These are phyloP conservation scores for Phlebopus sp. DNA, from an alignment of 1,284 basidiomycete species.

Conservation along the genomic window DNA sequence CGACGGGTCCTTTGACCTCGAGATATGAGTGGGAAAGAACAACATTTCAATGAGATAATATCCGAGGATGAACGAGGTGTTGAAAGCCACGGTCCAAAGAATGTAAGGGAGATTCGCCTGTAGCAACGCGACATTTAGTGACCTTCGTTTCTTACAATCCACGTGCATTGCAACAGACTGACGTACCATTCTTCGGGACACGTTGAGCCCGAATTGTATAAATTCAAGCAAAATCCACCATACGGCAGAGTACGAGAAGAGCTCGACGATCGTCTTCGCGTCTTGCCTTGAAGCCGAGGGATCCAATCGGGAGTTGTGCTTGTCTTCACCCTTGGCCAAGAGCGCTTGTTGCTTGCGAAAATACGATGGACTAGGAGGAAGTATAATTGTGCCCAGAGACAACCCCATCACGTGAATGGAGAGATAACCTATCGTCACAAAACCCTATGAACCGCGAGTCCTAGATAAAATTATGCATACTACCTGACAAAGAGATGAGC, in stretches of 20 bases:
- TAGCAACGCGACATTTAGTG: background rate
- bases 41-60: conserved; percentile 77
- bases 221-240: conserved; percentile 72
- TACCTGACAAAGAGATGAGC: conserved; percentile 75
- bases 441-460: background rate
- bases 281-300: conserved; percentile 45
- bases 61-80: conserved; percentile 79
- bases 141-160: background rate
- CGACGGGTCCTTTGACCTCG: conserved; percentile 27
- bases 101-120: conserved; percentile 90
- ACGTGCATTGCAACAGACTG: background rate
- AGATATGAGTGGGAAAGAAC: conserved; percentile 53
- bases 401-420: conserved; percentile 88
- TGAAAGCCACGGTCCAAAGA: conserved; percentile 88
- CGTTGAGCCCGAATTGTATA: conserved; percentile 39
- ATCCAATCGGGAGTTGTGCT: conserved; percentile 18
- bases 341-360: conserved; percentile 50
- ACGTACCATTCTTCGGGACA: conserved; percentile 78
- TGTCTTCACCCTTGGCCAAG: conserved; percentile 10
- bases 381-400: conserved; percentile 76
- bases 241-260: conserved; percentile 72
- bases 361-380: conserved; percentile 74
- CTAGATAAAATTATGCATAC: conserved; percentile 8
- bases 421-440: conserved; percentile 70
- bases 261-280: conserved; percentile 71